phyloP scores from a whole-genome alignment of 768 basidiomycete species.

The Termitomyces sp. region DNA sequence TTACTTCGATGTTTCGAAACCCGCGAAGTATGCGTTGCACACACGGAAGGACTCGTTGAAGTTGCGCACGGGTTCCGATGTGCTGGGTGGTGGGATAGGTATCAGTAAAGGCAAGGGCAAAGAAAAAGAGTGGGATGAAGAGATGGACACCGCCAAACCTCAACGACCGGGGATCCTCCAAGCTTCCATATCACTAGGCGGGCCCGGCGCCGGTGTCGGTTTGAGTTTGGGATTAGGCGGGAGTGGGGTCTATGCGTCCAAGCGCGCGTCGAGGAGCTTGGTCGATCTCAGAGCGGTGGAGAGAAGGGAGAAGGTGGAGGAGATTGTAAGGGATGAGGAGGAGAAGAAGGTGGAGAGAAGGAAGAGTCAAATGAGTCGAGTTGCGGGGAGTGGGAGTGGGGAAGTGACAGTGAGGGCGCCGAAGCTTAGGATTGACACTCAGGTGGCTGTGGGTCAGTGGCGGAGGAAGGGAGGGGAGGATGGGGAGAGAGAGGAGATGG shows the following conservation, averaged over 20 bases:
- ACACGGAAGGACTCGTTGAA: slow-evolving; percentile 9
- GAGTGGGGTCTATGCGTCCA: slow-evolving; percentile 32
- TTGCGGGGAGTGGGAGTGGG: neutral
- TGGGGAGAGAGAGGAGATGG: neutral
- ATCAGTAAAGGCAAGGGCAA: slow-evolving; percentile 5
- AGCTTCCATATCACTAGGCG: slow-evolving; percentile 7
- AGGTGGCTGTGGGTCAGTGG: neutral
- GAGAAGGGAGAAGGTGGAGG: slow-evolving; percentile 31
- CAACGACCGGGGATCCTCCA: slow-evolving; percentile 3
- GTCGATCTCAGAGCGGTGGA: slow-evolving; percentile 45
- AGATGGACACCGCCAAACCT: slow-evolving; percentile 8
- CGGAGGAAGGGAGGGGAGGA: neutral
- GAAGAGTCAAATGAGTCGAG: slow-evolving; percentile 8
- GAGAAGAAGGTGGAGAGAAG: slow-evolving; percentile 18
- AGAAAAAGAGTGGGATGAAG: slow-evolving; percentile 11
- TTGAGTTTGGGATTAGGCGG: neutral
- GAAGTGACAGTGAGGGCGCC: slow-evolving; percentile 1
- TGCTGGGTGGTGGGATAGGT: neutral
- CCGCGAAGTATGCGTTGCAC: neutral
- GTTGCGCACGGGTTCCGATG: slow-evolving; percentile 1
- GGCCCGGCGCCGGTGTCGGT: neutral
- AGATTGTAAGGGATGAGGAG: slow-evolving; percentile 28
- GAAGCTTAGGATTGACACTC: slow-evolving; percentile 8
- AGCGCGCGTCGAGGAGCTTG: slow-evolving; percentile 63
- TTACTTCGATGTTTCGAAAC: slow-evolving; percentile 2